Conservation (phyloP, 495 filamentous ascomycete species). For the Neurospora cerealis region DNA sequence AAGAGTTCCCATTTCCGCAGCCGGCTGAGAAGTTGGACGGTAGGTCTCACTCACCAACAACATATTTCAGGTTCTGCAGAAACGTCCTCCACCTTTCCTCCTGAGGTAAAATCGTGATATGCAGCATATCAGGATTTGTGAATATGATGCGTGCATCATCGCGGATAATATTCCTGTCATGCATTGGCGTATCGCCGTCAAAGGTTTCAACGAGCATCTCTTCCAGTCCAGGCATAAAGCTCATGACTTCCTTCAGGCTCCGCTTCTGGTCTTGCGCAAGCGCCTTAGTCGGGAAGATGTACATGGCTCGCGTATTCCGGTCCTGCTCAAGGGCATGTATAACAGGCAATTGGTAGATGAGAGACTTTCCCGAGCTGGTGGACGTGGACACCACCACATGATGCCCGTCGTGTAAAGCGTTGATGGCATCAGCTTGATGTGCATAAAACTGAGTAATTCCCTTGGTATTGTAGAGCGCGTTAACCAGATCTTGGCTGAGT, state of each 20-base stretch:
- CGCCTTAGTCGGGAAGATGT: conserved; percentile 97
- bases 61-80: conserved; percentile 78
- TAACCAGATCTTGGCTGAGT: conserved; percentile 83
- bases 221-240: conserved; percentile 69
- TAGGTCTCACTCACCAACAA: conserved; percentile 50
- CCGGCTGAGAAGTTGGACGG: background rate
- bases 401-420: conserved; percentile 69
- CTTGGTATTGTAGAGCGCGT: conserved; percentile 84
- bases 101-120: conserved; percentile 86
- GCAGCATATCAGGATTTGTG: conserved; percentile 97
- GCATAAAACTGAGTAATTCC: conserved; percentile 82
- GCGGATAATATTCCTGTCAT: conserved; percentile 64
- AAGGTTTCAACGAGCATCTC: conserved; percentile 80
- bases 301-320: conserved; percentile 72
- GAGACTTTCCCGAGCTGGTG: conserved; percentile 89
- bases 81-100: conserved; percentile 86
- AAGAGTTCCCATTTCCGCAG: background rate
- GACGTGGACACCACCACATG: conserved; percentile 92
- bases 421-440: conserved; percentile 93
- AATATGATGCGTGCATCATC: conserved; percentile 92
- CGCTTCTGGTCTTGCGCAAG: conserved; percentile 90
- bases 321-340: conserved; percentile 80
- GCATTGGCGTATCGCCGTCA: conserved; percentile 87
- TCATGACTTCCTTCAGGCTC: conserved; percentile 74
- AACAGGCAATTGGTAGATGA: conserved; percentile 95